Base-by-base conservation (phyloP, 2,329 filamentous ascomycete species). In the Diaporthe ilicicola region DNA sequence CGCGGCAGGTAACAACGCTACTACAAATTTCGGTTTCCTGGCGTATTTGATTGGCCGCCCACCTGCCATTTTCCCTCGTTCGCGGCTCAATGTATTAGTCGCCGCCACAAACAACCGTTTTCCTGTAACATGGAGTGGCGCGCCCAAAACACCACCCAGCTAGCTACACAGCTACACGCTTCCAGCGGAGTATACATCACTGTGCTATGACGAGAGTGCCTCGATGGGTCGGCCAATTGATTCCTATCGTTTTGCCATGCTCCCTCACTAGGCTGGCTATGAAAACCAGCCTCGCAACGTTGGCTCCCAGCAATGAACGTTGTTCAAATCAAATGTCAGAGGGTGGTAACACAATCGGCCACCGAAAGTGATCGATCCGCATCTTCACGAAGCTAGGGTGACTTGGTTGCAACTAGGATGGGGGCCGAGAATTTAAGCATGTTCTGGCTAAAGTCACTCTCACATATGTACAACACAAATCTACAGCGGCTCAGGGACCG, bases 401-500 rank as follows among this genome's bases (percentile, higher is more conserved):
- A 50, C 27, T 50, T 37, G 59, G 59, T 64, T 62, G 13, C 59
- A 64, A 34, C 9, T n/a, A n/a, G 44, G 32, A 50, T 64, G 44
- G 29, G 29, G 59, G 29, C 59, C 59, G 29, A 50, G 59, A 64
- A 44, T 64, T 64, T 50, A 64, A 64, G 44, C 59, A 64, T 64
- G 59, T 37, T 64, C 59, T 64, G 59, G 59, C 59, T 64, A 64
- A 64, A 64, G 24, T 34, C 44, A 64, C 29, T 24, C 24, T 27
- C n/a, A 50, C 44, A 24, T 13, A 64, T 64, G 44, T 50, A 42
- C 29, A 64, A 64, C 59, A 64, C 50, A 37, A 64, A 64, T 64
- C 59, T 64, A 4, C 59, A 64, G 59, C 59, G 59, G 44, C 59
- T 64, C 59, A 64, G 59, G 59, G 59, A 64, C 59, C 59, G 59